These are phyloP conservation scores for Sclerotinia sclerotiorum DNA, from an alignment of 2,329 filamentous ascomycete genomes.

Conservation along the genomic window DNA sequence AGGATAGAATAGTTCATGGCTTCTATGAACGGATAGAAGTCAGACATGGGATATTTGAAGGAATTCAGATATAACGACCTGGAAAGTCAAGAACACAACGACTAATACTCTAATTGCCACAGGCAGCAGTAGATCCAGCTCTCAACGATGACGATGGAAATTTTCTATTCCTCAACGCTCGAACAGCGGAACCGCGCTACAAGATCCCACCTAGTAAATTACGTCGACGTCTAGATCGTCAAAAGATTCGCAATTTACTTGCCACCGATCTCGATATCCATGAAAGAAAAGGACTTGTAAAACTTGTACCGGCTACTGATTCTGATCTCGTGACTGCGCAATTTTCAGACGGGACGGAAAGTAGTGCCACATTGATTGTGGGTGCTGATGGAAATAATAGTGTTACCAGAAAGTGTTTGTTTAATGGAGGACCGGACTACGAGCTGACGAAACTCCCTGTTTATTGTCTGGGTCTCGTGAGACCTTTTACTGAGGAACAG, in stretches of 20 bases:
- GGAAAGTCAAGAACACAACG: not conserved
- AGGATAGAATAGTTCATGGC: not conserved
- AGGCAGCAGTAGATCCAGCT: slow-evolving; percentile 38
- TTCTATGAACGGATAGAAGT: not conserved
- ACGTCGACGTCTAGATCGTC: slow-evolving; percentile 42
- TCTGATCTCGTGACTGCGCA: slow-evolving; percentile 31
- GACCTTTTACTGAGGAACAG: slow-evolving; percentile 44
- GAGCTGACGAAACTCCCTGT: slow-evolving; percentile 43
- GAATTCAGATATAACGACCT: no score
- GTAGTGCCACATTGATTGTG: slow-evolving; percentile 41
- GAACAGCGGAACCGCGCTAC: slow-evolving; percentile 43
- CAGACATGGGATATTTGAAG: not conserved
- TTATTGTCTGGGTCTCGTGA: slow-evolving; percentile 43
- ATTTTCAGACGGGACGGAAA: slow-evolving; percentile 42
- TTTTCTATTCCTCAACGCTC: slow-evolving; percentile 46
- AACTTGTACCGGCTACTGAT: slow-evolving; percentile 29
- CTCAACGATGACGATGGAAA: slow-evolving; percentile 43
- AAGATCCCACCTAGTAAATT: slow-evolving; percentile 44
- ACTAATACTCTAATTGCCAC: not conserved
- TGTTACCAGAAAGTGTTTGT: slow-evolving; percentile 30
- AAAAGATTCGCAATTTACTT: slow-evolving; percentile 32
- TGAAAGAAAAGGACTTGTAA: slow-evolving; percentile 51
- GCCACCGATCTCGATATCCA: slow-evolving; percentile 42
- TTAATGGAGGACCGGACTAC: slow-evolving; percentile 40
- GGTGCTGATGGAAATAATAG: slow-evolving; percentile 45